Base-by-base conservation (phyloP, 768 basidiomycete genomes). In the Termitomyces sp. region DNA sequence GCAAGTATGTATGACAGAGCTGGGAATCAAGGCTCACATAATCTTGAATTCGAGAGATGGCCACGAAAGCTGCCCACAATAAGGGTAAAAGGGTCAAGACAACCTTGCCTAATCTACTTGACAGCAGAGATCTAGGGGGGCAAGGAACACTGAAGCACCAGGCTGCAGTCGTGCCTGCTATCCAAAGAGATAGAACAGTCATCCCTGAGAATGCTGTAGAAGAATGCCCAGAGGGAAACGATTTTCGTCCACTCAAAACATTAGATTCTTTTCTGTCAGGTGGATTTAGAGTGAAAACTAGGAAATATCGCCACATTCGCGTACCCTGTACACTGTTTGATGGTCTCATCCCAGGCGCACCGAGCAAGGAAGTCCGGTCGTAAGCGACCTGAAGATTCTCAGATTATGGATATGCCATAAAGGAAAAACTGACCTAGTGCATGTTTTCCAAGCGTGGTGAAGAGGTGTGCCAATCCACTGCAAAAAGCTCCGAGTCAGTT, bases 221-320 rank as follows among this genome's bases (percentile, higher is more conserved):
- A 1, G 87, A 86, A 69, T 90, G 88, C 7, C 88, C 88, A 12
- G 86, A 88, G 7, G 87, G 88, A 67, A 90, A 90, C 0, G 87
- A 89, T 58, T 79, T 77, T 38, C 86, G 74, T 15, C 86, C 86
- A 58, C 83, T 80, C 15, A 76, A 50, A 32, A 88, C 67, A 12
- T 69, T 59, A 5, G 75, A 65, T 20, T 68, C 56, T 38, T 82
- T 70, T 18, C 79, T 80, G 51, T n/a, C 28, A 20, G 13, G 5
- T 24, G 57, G 18, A 51, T 61, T 57, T 0, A 42, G 66, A 56
- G 52, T 46, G 55, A 63, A 13, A 44, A n/a, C 11, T 44, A 32
- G 33, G 46, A 50, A 20, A 45, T 4, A 38, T 57, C 20, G 12
- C 64, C 50, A 3, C 24, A 28, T 36, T n/a, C 45, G 60, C 67